A percentile compares a stretch with the other conserved stretches of the same genome.
These are phyloP conservation scores for Aspergillus pseudonomiae DNA, from an alignment of 2,329 filamentous ascomycete species.

Conservation along the genomic window DNA sequence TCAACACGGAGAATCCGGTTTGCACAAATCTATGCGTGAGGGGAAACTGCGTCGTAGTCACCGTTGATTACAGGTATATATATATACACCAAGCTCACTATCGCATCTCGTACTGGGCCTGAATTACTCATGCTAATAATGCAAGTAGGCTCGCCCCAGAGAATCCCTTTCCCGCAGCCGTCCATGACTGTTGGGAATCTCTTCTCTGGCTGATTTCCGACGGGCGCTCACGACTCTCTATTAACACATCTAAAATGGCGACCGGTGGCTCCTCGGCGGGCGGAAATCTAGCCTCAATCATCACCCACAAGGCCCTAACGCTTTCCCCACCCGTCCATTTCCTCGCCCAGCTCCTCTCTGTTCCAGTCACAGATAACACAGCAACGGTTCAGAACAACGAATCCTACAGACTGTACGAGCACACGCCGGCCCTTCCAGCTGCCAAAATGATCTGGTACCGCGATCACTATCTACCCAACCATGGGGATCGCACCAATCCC, in stretches of 20 bases:
- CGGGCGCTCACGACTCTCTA: conserved; percentile 37
- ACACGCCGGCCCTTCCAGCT: conserved; percentile 56
- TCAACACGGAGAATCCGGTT: conserved; percentile 61
- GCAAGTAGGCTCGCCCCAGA: conserved; percentile 57
- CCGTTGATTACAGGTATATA: conserved; percentile 56
- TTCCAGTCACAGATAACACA: conserved; percentile 63
- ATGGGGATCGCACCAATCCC: conserved; percentile 50
- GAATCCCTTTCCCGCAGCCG: conserved; percentile 58
- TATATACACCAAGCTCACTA: not conserved
- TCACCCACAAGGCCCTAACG: conserved; percentile 54
- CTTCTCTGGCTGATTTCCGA: conserved; percentile 53
- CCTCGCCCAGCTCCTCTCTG: conserved; percentile 56
- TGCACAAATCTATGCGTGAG: conserved; percentile 58
- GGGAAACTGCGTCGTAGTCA: conserved; percentile 57
- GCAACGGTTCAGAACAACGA: conserved; percentile 48
- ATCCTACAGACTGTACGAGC: conserved; percentile 56
- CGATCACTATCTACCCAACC: conserved; percentile 58
- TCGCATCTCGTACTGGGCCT: too few species aligned
- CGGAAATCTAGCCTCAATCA: conserved; percentile 56
- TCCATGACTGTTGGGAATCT: conserved; percentile 61
- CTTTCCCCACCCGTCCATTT: conserved; percentile 45
- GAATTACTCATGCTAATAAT: not conserved
- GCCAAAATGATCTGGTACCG: conserved; percentile 65
- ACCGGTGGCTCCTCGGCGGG: conserved; percentile 57
- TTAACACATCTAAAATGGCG: conserved; percentile 52